Percentiles rank a stretch among this genome's conserved stretches.
Conservation (phyloP, 1,284 basidiomycete species). For the Sporisorium exsertum region DNA sequence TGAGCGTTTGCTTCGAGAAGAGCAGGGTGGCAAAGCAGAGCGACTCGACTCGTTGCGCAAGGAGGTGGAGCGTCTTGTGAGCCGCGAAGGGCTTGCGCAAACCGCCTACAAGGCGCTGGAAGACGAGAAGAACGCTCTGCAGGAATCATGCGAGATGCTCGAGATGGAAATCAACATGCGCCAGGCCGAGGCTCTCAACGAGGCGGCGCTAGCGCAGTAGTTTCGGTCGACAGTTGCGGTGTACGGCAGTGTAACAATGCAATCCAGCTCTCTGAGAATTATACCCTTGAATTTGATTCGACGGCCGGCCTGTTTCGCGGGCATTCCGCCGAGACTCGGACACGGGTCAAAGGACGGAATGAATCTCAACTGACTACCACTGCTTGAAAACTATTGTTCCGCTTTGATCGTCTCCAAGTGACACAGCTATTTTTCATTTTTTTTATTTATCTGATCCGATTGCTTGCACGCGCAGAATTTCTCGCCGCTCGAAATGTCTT, state of each 20-base stretch:
- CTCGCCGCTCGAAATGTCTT: conserved; percentile 16
- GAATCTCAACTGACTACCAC: too few species aligned
- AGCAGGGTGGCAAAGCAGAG: conserved; percentile 55
- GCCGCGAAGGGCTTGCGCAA: conserved; percentile 57
- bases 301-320: not conserved
- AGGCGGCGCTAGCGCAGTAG: conserved; percentile 19
- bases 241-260: not conserved
- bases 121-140: conserved; percentile 41
- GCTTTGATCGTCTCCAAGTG: not conserved
- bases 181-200: conserved; percentile 55
- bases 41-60: conserved; percentile 53
- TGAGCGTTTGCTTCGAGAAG: conserved; percentile 52
- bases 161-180: conserved; percentile 66
- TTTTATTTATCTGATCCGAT: conserved; percentile 33
- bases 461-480: conserved; percentile 3
- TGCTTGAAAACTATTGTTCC: too few species aligned
- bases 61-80: conserved; percentile 58
- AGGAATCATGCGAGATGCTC: conserved; percentile 56
- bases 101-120: conserved; percentile 49
- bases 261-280: not conserved
- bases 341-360: not conserved
- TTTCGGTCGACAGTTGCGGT: not conserved
- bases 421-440: not conserved
- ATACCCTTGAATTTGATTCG: not conserved
- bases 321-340: not conserved